Evolutionary conservation across 1,284 basidiomycete species (phyloP).

Genomic region (Ganoderma boninense): DNA sequence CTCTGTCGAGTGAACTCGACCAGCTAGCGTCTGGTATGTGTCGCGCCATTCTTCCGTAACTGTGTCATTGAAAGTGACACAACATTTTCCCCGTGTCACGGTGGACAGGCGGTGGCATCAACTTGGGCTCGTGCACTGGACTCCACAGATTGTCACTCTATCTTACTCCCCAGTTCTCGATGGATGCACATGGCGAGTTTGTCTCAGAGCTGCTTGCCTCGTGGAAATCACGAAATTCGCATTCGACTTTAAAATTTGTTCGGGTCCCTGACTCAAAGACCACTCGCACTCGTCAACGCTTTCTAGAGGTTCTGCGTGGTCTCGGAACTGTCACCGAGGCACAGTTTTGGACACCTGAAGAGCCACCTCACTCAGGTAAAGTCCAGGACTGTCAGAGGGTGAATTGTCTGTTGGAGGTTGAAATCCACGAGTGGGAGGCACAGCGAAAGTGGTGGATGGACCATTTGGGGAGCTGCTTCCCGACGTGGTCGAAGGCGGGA

Average conservation of each 20-base stretch:
- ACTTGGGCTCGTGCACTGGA: not conserved
- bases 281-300: not conserved
- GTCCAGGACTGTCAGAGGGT: not conserved
- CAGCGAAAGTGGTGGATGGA: not conserved
- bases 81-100: not conserved
- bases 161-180: not conserved
- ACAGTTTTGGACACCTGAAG: not conserved
- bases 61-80: too few species aligned
- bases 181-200: not conserved
- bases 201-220: not conserved
- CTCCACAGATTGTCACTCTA: not conserved
- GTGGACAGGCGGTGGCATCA: not conserved
- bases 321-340: not conserved
- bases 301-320: not conserved
- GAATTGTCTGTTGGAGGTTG: not conserved
- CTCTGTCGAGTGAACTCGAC: not conserved
- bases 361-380: not conserved
- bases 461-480: not conserved
- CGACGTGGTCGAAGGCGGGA: not conserved
- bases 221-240: not conserved
- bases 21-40: not conserved
- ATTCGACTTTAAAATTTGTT: not conserved
- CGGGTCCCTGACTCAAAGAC: not conserved
- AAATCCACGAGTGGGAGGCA: not conserved
- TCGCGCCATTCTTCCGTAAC: not conserved